These are phyloP conservation scores for Arachnomyces sp. DNA, from an alignment of 2,329 filamentous ascomycete genomes.

Conservation along the genomic window DNA sequence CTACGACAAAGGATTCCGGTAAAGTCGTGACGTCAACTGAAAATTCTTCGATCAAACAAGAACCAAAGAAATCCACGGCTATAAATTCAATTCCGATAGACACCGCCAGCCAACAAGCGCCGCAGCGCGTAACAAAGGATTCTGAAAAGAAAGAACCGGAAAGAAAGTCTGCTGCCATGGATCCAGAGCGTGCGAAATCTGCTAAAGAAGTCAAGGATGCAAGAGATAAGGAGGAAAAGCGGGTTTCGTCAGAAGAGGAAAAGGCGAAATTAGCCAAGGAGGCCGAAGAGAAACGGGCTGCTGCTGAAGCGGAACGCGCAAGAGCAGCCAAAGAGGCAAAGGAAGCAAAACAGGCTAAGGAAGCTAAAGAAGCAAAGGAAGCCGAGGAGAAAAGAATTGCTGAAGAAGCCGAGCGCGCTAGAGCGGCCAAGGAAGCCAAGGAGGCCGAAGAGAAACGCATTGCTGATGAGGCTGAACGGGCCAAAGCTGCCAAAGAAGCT, in stretches of 20 bases:
- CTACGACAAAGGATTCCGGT: constrained; percentile 10
- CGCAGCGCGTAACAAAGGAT: background rate
- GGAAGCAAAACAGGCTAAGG: constrained; percentile 1
- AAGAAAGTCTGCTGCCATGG: background rate
- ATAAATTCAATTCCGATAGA: constrained; percentile 26
- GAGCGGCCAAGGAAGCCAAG: constrained; percentile 13
- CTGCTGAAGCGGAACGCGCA: constrained; percentile 7
- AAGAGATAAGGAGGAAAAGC: constrained; percentile 4
- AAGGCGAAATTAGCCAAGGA: constrained; percentile 13
- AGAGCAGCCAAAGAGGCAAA: constrained; percentile 4
- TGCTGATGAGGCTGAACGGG: too few relatives aligned
- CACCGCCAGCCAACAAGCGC: background rate
- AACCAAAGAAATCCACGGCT: constrained; percentile 21
- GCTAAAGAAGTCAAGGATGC: constrained; percentile 7
- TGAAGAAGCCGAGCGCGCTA: constrained; percentile 11
- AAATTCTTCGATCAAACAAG: constrained; percentile 22
- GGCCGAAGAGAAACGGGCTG: constrained; percentile 9
- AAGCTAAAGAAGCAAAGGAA: constrained; percentile 8
- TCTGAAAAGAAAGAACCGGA: constrained; percentile 3
- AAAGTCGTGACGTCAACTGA: constrained; percentile 13
- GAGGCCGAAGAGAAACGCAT: constrained; percentile 15
- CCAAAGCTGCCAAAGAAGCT: constrained; percentile 10
- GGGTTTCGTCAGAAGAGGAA: constrained; percentile 7
- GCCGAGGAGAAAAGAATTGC: constrained; percentile 11
- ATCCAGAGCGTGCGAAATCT: background rate